A percentile compares a stretch with the other conserved stretches of the same genome.
Conservation (phyloP, 2,329 filamentous ascomycete species). For the Ophiostoma ulmi region DNA sequence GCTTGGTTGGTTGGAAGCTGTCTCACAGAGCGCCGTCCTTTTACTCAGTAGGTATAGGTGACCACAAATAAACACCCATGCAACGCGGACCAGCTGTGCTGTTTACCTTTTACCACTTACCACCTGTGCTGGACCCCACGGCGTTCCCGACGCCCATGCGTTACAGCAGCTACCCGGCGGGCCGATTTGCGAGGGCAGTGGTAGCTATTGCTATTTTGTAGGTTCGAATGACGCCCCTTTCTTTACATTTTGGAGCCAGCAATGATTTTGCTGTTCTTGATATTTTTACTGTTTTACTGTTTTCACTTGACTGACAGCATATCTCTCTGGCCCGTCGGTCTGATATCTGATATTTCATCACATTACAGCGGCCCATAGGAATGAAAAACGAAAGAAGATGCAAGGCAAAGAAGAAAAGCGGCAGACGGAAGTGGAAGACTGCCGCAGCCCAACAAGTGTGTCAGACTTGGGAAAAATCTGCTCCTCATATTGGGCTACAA, state of each 20-base stretch:
- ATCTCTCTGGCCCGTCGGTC: background rate
- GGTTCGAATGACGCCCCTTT: no score
- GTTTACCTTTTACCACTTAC: no score
- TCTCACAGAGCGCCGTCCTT: background rate
- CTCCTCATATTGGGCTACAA: background rate
- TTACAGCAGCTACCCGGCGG: slow-evolving; percentile 1
- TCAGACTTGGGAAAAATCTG: background rate
- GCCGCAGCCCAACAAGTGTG: background rate
- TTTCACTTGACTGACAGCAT: background rate
- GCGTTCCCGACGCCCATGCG: background rate
- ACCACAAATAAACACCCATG: no score
- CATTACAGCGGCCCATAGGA: background rate
- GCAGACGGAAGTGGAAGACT: background rate
- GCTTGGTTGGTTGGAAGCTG: background rate
- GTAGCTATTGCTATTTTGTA: background rate
- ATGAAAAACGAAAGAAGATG: no score
- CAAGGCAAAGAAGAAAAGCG: background rate
- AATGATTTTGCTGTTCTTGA: background rate
- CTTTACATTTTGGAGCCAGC: background rate
- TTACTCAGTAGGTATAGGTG: no score
- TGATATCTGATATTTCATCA: background rate
- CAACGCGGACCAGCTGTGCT: no score
- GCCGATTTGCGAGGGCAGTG: background rate
- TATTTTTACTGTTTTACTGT: no score
- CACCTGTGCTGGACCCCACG: background rate